Evolutionary conservation across 129 eudicot genomes (phyloP).

Genomic region (Lactuca sativa): DNA sequence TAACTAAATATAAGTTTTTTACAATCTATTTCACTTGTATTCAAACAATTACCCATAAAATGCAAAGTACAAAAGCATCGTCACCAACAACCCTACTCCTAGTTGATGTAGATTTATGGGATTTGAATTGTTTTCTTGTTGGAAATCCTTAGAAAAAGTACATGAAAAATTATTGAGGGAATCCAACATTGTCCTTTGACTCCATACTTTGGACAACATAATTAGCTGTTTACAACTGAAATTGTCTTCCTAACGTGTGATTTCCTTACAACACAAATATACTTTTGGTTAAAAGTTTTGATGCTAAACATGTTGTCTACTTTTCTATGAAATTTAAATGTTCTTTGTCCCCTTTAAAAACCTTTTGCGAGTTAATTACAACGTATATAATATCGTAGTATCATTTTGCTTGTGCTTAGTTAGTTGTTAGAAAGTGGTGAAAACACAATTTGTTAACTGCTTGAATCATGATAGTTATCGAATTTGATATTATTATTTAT

Average conservation of each 20-base stretch:
- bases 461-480: too few relatives aligned
- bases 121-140: constrained; percentile 26
- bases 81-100: constrained; percentile 35
- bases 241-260: constrained; percentile 31
- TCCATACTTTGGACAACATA: constrained; percentile 35
- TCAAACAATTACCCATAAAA: neutral
- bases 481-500: too few relatives aligned
- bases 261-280: constrained; percentile 20
- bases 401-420: neutral
- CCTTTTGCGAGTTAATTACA: neutral
- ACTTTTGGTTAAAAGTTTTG: constrained; percentile 10
- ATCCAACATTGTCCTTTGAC: constrained; percentile 45
- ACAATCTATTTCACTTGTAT: neutral
- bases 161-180: constrained; percentile 38
- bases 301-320: constrained; percentile 26
- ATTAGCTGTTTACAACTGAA: constrained; percentile 34
- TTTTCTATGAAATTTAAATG: constrained; percentile 14
- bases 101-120: constrained; percentile 28
- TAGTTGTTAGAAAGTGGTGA: neutral
- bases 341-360: constrained; percentile 18
- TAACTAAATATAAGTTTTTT: neutral
- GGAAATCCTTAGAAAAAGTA: constrained; percentile 26
- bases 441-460: too few relatives aligned
- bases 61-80: constrained; percentile 15
- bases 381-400: neutral